Evolutionary conservation across 1,284 basidiomycete genomes (phyloP).

Genomic region (Inonotus hispidus): DNA sequence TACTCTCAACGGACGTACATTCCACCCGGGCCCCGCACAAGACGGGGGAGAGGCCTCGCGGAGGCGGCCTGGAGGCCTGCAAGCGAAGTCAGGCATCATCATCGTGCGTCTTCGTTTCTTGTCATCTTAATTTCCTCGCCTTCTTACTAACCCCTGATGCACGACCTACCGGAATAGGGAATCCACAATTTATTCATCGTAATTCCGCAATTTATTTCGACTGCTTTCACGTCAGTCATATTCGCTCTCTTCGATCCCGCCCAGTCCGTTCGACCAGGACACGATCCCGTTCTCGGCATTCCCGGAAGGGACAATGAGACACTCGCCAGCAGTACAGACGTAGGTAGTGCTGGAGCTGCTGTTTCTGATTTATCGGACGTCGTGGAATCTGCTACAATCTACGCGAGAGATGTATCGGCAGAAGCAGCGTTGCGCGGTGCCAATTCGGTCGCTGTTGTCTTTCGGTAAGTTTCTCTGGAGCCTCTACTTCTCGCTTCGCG

Average conservation of each 20-base stretch:
- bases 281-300: conserved; percentile 5
- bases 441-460: conserved; percentile 73
- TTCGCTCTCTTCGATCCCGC: conserved; percentile 61
- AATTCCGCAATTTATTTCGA: conserved; percentile 66
- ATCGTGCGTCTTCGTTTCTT: conserved; percentile 46
- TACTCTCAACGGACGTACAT: conserved; percentile 16
- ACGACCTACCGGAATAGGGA: conserved; percentile 44
- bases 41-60: not conserved
- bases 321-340: not conserved
- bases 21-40: conserved; percentile 11
- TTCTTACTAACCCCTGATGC: not conserved
- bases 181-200: conserved; percentile 92
- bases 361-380: not conserved
- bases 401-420: conserved; percentile 21
- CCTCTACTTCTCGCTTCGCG: not conserved
- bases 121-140: not conserved
- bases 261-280: conserved; percentile 38
- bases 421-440: conserved; percentile 30
- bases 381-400: conserved; percentile 19
- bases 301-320: conserved; percentile 22
- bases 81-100: conserved; percentile 85
- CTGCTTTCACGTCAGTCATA: conserved; percentile 58
- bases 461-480: conserved; percentile 45
- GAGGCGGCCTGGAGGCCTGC: conserved; percentile 37
- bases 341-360: not conserved